Conservation (phyloP, 495 filamentous ascomycete genomes). For the Hypoxylon perforatum region DNA sequence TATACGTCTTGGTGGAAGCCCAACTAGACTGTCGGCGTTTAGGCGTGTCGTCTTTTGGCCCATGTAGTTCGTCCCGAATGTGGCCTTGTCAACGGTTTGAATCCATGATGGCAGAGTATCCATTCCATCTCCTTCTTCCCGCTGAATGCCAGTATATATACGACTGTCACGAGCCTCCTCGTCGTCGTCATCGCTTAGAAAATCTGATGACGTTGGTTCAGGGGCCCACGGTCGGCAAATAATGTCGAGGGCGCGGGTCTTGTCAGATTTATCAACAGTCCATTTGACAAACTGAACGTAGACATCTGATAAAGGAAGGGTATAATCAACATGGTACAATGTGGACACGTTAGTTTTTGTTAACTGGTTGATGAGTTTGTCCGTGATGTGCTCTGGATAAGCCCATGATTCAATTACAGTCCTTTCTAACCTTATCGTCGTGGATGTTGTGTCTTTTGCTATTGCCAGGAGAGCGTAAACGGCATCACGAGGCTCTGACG, state of each 20-base stretch:
- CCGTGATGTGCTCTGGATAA: slow-evolving; percentile 7
- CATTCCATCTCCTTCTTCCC: not conserved
- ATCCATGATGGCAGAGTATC: slow-evolving; percentile 38
- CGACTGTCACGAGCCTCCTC: slow-evolving; percentile 7
- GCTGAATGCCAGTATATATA: not conserved
- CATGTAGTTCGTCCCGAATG: slow-evolving; percentile 22
- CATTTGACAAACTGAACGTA: slow-evolving; percentile 49
- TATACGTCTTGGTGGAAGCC: slow-evolving; percentile 40
- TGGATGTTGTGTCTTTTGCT: slow-evolving; percentile 40
- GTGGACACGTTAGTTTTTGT: slow-evolving; percentile 18
- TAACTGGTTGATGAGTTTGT: slow-evolving; percentile 13
- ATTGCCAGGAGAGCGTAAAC: slow-evolving; percentile 48
- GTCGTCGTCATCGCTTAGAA: not conserved
- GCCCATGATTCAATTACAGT: slow-evolving; percentile 13
- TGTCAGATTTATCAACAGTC: slow-evolving; percentile 35
- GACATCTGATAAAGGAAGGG: slow-evolving; percentile 45
- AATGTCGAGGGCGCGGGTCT: slow-evolving; percentile 44
- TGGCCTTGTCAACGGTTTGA: slow-evolving; percentile 15
- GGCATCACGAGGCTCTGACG: slow-evolving; percentile 44
- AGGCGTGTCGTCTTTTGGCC: slow-evolving; percentile 42
- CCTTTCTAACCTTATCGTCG: not conserved
- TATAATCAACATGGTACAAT: slow-evolving; percentile 48
- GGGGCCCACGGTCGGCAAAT: slow-evolving; percentile 49
- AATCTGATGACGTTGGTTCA: not conserved
- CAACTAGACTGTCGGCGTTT: slow-evolving; percentile 56